Conservation (phyloP, 495 filamentous ascomycete species). For the Thozetella sp. region DNA sequence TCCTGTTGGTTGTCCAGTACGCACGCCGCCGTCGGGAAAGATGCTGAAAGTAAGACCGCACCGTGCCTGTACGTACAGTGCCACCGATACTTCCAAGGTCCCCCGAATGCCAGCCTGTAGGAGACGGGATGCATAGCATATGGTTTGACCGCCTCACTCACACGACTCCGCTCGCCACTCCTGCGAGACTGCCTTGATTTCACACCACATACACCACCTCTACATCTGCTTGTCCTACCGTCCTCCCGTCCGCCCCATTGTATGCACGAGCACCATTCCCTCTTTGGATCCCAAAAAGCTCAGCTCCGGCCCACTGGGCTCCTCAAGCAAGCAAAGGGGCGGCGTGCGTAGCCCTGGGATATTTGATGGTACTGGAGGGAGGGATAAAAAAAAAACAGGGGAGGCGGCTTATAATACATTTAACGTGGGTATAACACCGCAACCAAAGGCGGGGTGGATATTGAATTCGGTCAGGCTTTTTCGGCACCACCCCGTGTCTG, state of each 20-base stretch:
- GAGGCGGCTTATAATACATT: slow-evolving; percentile 14
- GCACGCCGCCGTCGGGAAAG: not conserved
- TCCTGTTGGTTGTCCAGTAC: not conserved
- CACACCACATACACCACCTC: not conserved
- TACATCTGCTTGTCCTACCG: slow-evolving; percentile 3
- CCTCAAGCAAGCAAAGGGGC: not conserved
- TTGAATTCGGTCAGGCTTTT: not conserved
- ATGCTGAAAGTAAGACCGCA: no score
- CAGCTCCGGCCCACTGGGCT: no score
- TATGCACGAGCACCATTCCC: no score
- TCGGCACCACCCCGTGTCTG: not conserved
- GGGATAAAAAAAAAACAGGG: not conserved
- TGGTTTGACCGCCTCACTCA: not conserved
- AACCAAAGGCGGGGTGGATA: slow-evolving; percentile 6
- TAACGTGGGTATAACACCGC: slow-evolving; percentile 16
- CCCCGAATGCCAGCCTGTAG: not conserved
- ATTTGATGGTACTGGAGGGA: not conserved
- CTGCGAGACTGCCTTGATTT: slow-evolving; percentile 12
- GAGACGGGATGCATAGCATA: not conserved
- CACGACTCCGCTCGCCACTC: not conserved
- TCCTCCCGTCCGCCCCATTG: no score
- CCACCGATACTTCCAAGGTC: no score
- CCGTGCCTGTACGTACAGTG: not conserved
- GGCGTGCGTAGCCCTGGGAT: not conserved
- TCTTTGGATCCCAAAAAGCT: no score